Conservation (phyloP, 768 basidiomycete genomes). For the Psilocybe azurescens region DNA sequence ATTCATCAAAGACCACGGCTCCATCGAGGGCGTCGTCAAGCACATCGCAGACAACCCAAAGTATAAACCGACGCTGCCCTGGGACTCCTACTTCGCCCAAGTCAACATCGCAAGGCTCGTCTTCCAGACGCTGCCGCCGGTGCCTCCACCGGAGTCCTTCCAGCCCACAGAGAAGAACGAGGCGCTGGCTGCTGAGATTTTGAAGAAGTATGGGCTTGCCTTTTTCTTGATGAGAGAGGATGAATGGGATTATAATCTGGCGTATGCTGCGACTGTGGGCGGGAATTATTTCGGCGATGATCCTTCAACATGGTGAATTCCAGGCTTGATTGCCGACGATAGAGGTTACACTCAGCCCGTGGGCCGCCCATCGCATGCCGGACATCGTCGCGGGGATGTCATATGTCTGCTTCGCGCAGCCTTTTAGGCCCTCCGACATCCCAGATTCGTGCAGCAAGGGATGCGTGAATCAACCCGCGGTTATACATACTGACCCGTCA, state of each 20-base stretch:
- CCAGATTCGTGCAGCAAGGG: too few relatives aligned
- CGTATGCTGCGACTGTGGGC: neutral
- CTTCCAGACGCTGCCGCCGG: constrained; percentile 69
- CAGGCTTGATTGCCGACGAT: neutral
- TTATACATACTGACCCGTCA: too few relatives aligned
- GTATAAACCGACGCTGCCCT: constrained; percentile 53
- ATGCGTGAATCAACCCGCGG: too few relatives aligned
- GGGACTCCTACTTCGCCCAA: constrained; percentile 64
- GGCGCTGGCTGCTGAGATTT: constrained; percentile 44
- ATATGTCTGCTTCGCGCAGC: too few relatives aligned
- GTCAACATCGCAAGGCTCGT: constrained; percentile 65
- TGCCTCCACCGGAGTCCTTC: constrained; percentile 46
- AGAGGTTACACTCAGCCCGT: too few relatives aligned
- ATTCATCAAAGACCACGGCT: constrained; percentile 72
- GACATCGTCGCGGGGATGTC: too few relatives aligned
- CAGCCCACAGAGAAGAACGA: constrained; percentile 44
- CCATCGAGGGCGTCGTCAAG: constrained; percentile 65
- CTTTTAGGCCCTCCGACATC: too few relatives aligned
- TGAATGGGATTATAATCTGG: neutral
- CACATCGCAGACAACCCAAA: constrained; percentile 68
- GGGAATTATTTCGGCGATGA: neutral
- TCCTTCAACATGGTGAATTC: neutral
- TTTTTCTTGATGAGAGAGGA: constrained; percentile 31
- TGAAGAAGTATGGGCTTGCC: constrained; percentile 55
- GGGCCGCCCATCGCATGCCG: too few relatives aligned